phyloP scores from a whole-genome alignment of 306 rosid genomes.

The Fragaria nilgerrensis region DNA sequence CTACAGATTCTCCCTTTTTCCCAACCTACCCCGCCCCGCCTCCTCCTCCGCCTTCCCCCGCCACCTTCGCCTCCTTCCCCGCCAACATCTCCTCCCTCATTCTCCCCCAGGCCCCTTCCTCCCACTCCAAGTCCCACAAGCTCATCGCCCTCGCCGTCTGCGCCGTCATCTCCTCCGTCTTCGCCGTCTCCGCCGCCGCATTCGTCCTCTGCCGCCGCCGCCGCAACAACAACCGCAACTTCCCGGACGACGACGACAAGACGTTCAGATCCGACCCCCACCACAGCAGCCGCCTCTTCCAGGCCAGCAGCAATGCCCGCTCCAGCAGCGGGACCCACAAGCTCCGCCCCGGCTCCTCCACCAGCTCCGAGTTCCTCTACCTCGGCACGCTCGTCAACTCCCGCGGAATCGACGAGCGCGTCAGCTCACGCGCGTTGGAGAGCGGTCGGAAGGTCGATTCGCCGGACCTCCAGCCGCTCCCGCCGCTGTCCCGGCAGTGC shows the following conservation, averaged over 20 bases:
- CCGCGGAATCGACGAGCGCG: conserved; percentile 47
- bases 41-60: conserved; percentile 69
- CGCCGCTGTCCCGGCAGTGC: conserved; percentile 38
- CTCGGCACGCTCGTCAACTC: conserved; percentile 81
- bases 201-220: conserved; percentile 53
- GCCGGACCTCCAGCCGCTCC: conserved; percentile 60
- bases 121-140: conserved; percentile 39
- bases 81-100: conserved; percentile 88
- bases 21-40: conserved; percentile 66
- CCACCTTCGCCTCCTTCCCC: conserved; percentile 73
- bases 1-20: conserved; percentile 67
- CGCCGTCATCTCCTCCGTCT: conserved; percentile 39
- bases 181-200: conserved; percentile 32
- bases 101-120: conserved; percentile 46
- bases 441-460: conserved; percentile 44
- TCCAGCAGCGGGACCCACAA: conserved; percentile 30
- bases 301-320: conserved; percentile 26
- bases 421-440: conserved; percentile 28
- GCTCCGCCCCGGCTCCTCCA: conserved; percentile 37
- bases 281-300: conserved; percentile 44
- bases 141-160: conserved; percentile 44
- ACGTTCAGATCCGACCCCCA: conserved; percentile 57
- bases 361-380: conserved; percentile 87
- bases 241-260: conserved; percentile 49
- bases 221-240: conserved; percentile 18